Evolutionary conservation across 2,329 filamentous ascomycete genomes (phyloP), one percentile per base, ranked within the genome.

Genomic region (Clonostachys solani): DNA sequence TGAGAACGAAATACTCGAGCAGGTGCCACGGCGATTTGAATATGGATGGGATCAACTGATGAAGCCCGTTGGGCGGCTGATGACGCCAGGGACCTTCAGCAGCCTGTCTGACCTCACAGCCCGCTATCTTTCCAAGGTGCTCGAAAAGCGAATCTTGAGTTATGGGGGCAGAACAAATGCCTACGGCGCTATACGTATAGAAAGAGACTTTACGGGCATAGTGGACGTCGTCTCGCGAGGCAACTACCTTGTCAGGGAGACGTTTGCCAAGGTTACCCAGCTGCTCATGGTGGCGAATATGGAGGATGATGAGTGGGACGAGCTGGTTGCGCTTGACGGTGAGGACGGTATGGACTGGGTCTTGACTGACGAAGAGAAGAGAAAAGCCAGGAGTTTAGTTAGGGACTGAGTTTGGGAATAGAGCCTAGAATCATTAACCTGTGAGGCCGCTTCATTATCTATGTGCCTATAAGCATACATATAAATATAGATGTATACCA

Each of bases 231-330:
- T 89, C 2, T 80, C 82, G 12, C 77, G 74, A 51, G 88, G 85
- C 5, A 83, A 87, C 58, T 96, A 95, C 61, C 80, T 80, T 2
- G 78, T 94, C 35, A 75, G 89, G 33, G 91, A 95, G 60, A 68
- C 80, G 4, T 96, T 96, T 69, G 75, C 78, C 29, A 81, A 84
- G 58, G 88, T 87, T 49, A 77, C 78, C 49, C 90, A 96, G 74
- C 85, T 96, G 57, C 81, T 87, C 48, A 82, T 95, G 74, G 82
- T 96, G 15, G 84, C 92, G 62, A 92, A 92, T 56, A 95, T 96
- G 90, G 92, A 96, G 62, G 89, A 94, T 34, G 92, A 96, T 49
- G 92, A 96, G 67, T 96, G 91, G 88, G 88, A 92, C 43, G 90
- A 94, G 65, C 66, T 92, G 37, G 60, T 66, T 7, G 68, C 75